These are phyloP conservation scores for Trametes pubescens DNA, from an alignment of 1,284 basidiomycete genomes.

Conservation along the genomic window DNA sequence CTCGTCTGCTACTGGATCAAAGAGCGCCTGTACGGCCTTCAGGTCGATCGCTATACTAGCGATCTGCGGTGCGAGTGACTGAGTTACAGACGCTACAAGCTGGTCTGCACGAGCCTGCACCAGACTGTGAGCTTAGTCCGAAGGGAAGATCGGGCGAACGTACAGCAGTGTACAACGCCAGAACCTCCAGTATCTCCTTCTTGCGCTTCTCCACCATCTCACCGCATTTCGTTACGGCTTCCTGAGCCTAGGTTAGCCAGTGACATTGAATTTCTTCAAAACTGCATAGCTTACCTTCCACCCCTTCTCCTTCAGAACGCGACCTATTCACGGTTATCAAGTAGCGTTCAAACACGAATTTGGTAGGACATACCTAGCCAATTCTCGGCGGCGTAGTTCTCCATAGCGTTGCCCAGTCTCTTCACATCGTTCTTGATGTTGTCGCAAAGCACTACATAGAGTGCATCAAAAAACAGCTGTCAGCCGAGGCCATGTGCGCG, in stretches of 20 bases:
- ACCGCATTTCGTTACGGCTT: slow-evolving; percentile 5
- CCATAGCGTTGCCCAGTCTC: slow-evolving; percentile 7
- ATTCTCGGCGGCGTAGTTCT: slow-evolving; percentile 9
- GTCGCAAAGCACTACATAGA: slow-evolving; percentile 6
- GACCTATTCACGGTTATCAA: neutral
- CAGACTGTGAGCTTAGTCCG: neutral
- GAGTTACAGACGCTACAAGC: neutral
- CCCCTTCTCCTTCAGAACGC: slow-evolving; percentile 7
- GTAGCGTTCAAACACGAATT: neutral
- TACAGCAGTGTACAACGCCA: slow-evolving; percentile 5
- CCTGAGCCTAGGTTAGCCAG: neutral
- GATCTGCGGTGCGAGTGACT: neutral
- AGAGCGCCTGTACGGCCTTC: slow-evolving; percentile 3
- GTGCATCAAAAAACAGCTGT: neutral
- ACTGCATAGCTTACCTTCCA: slow-evolving; percentile 2
- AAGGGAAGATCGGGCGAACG: neutral
- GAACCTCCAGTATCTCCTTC: slow-evolving; percentile 6
- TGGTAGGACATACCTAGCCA: neutral
- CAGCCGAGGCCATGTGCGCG: neutral
- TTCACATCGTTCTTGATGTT: slow-evolving; percentile 10
- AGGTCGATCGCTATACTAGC: slow-evolving; percentile 4
- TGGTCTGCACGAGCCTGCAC: slow-evolving; percentile 5
- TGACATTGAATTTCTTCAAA: neutral
- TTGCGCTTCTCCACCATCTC: slow-evolving; percentile 7
- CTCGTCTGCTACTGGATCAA: neutral